phyloP scores from a whole-genome alignment of 192 early-diverging fungal species.

The Coemansia sp. region DNA sequence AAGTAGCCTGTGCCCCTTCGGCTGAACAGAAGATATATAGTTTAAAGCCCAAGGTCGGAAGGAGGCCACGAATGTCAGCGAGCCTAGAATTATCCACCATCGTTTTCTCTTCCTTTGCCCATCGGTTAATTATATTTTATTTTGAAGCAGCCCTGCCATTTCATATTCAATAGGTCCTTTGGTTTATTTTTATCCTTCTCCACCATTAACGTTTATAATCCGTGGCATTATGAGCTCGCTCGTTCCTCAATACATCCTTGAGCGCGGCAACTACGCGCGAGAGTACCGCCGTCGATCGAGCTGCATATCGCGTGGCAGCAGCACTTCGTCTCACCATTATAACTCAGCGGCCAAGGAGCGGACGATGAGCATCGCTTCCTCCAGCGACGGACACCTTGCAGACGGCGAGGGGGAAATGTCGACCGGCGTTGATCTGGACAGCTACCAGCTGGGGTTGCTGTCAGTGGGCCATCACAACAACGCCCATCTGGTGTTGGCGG shows the following conservation, averaged over 20 bases:
- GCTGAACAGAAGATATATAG: too few relatives aligned
- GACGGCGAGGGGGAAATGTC: background rate
- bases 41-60: too few relatives aligned
- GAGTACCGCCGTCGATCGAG: conserved; percentile 44
- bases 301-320: conserved; percentile 39
- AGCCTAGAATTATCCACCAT: too few relatives aligned
- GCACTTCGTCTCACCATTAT: conserved; percentile 9
- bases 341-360: background rate
- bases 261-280: conserved; percentile 34
- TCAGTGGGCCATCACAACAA: background rate
- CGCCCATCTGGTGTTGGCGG: background rate
- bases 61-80: too few relatives aligned
- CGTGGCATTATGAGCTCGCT: too few relatives aligned
- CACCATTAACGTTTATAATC: too few relatives aligned
- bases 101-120: too few relatives aligned
- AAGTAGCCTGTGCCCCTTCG: too few relatives aligned
- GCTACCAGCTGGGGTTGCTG: background rate
- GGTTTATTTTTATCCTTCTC: background rate
- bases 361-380: background rate
- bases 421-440: background rate
- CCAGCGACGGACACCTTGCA: background rate
- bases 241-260: conserved; percentile 38
- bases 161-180: too few relatives aligned
- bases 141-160: background rate
- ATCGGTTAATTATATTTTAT: background rate